Base-by-base conservation (phyloP, 305 asterid species). In the Andrographis paniculata region DNA sequence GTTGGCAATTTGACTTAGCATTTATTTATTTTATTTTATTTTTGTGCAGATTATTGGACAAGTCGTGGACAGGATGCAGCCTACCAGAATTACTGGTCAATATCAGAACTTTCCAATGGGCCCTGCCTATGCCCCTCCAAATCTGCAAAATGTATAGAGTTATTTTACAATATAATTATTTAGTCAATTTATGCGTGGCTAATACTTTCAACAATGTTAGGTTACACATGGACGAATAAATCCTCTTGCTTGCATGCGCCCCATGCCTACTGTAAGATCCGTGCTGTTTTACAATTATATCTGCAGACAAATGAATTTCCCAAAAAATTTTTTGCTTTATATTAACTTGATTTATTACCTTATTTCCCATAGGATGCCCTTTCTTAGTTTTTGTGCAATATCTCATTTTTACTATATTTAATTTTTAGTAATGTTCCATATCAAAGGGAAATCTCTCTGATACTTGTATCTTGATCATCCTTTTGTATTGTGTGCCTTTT, bases 251-350 rank as follows among this genome's bases (percentile, higher is more conserved):
- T 58, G 70, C 44, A 42, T 69, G 76, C 94, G 77, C 69, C 88
- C 88, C 20, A 56, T 77, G 68, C 56, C 94, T 58, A 72, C 59
- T 60, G 95, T 86, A 76, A 75, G 95, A 49, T 38, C 1, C 50
- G 11, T 13, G 27, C 41, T 39, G 30, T 5, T 36, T 53, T 63
- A 20, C 42, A 38, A 27, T 16, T 47, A 41, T 31, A 45, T 16
- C 21, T 50, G 31, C 16, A n/a, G n/a, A n/a, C n/a, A n/a, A n/a
- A n/a, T n/a, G n/a, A n/a, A n/a, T n/a, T n/a, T n/a, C n/a, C n/a
- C n/a, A n/a, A n/a, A n/a, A n/a, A n/a, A n/a, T n/a, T n/a, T n/a
- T n/a, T n/a, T n/a, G n/a, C n/a, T n/a, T n/a, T n/a, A n/a, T n/a
- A n/a, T n/a, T n/a, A n/a, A n/a, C n/a, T n/a, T n/a, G n/a, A n/a